phyloP scores from a whole-genome alignment of 176 grass and related monocot genomes.

The Luzula sylvatica region DNA sequence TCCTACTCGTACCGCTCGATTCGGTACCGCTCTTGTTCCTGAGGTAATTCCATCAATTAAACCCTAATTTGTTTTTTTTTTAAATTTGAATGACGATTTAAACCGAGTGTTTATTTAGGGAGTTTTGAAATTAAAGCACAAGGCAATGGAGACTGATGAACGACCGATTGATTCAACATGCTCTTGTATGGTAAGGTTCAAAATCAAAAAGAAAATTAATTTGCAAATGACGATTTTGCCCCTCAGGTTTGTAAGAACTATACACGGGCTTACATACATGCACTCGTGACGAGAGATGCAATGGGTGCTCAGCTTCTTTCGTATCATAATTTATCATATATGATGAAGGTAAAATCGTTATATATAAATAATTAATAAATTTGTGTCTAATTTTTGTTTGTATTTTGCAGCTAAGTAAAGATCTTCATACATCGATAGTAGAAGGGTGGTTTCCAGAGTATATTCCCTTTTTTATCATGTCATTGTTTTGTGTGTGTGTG shows the following conservation, averaged over 20 bases:
- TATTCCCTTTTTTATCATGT: not conserved
- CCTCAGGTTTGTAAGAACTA: constrained; percentile 89
- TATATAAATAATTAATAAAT: not conserved
- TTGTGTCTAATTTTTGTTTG: constrained; percentile 3
- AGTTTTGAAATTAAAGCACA: constrained; percentile 89
- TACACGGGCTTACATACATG: constrained; percentile 81
- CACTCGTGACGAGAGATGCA: constrained; percentile 84
- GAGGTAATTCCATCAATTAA: constrained; percentile 40
- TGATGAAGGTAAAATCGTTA: constrained; percentile 58
- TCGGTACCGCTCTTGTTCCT: constrained; percentile 84
- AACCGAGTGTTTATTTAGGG: constrained; percentile 33
- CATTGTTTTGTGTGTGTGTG: constrained; percentile 1
- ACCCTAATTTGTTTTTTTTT: constrained; percentile 1
- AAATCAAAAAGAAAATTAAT: not conserved
- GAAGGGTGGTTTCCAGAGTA: constrained; percentile 86
- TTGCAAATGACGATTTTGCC: constrained; percentile 13
- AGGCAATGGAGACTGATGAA: constrained; percentile 83
- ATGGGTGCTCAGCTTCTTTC: constrained; percentile 88
- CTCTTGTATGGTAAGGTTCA: constrained; percentile 75
- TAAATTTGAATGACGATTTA: not conserved
- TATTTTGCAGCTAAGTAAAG: constrained; percentile 66
- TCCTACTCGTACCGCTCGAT: constrained; percentile 86
- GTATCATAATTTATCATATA: constrained; percentile 90
- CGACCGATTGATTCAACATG: constrained; percentile 82
- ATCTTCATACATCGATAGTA: constrained; percentile 83